Base-by-base conservation (phyloP, 2,329 filamentous ascomycete species). In the Ophiostoma australiae region DNA sequence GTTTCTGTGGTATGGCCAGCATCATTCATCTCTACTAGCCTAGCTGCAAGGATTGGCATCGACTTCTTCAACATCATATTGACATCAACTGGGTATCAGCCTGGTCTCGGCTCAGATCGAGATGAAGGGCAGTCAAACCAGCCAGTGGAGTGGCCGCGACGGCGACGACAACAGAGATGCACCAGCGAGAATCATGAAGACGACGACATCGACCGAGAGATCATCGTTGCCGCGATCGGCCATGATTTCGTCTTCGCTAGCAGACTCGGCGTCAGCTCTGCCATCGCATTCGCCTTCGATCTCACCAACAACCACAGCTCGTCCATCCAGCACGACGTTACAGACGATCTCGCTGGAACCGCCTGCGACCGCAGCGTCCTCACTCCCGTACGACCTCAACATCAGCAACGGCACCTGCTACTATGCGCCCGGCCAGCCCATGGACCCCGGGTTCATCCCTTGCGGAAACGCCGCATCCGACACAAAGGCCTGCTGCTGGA, bases 341-440 rank as follows among this genome's bases (percentile, higher is more conserved):
- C 6, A 13, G 5, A 8, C 61, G 15, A 4, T 5, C 17, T 66
- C 61, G 2, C 33, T 27, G 7, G 10, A 31, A 13, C 15, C 58
- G 6, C 31, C 35, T 7, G 23, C 11, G 6, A 39, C 20, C 17
- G 1, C 52, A 2, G 6, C 35, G 2, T 4, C 61, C 7, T n/a
- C 33, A 2, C 33, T 66, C 10, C 31, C 31, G n/a, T 41, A 67
- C 39, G 35, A 71, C 69, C 66, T 72, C 69, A 67, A 74, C 65
- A 66, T 75, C 67, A 72, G 72, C 72, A 73, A 75, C 33, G 73
- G 74, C 39, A 71, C 73, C 15, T 76, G 75, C 70, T 76, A 73
- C 48, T 70, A 48, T 20, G 61, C 67, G 0, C 39, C 72, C 10
- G 66, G 55, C n/a, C 41, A 58, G 61, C 31, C 31, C 7, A 68